A percentile compares a stretch with the other conserved stretches of the same genome.
phyloP scores from a whole-genome alignment of 208 protist genomes.

The Wallacemonas sp. region DNA sequence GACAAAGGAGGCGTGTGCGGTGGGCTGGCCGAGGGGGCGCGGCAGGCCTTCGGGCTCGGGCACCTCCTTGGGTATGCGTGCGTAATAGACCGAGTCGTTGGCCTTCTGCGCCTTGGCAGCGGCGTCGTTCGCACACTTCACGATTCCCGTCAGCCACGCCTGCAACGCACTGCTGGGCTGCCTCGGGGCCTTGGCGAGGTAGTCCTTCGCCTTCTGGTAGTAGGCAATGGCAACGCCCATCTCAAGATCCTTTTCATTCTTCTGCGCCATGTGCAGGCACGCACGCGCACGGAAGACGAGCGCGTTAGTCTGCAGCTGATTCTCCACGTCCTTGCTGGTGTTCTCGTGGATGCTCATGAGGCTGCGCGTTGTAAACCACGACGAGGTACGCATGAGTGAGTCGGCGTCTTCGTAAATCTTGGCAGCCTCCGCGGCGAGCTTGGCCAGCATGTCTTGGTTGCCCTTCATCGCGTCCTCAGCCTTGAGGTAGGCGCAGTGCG shows the following conservation, averaged over 20 bases:
- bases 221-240: slow-evolving; percentile 71
- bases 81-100: slow-evolving; percentile 82
- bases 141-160: slow-evolving; percentile 68
- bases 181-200: slow-evolving; percentile 53
- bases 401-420: slow-evolving; percentile 70
- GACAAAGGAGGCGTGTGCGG: slow-evolving; percentile 49
- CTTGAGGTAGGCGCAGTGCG: slow-evolving; percentile 85
- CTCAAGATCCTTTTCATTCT: slow-evolving; percentile 38
- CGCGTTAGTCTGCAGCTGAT: slow-evolving; percentile 36
- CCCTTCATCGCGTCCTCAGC: slow-evolving; percentile 67
- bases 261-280: slow-evolving; percentile 63
- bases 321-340: slow-evolving; percentile 52
- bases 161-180: slow-evolving; percentile 43
- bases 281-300: slow-evolving; percentile 68
- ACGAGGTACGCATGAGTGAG: slow-evolving; percentile 41
- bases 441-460: slow-evolving; percentile 70
- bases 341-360: slow-evolving; percentile 19
- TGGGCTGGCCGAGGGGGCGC: slow-evolving; percentile 60
- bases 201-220: slow-evolving; percentile 61
- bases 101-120: slow-evolving; percentile 61
- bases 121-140: slow-evolving; percentile 53
- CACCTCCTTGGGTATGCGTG: slow-evolving; percentile 72
- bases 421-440: slow-evolving; percentile 72
- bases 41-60: slow-evolving; percentile 51
- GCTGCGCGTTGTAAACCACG: slow-evolving; percentile 32